Base-by-base conservation (phyloP, 139 green algal genomes). In the Picochlorum sp. region DNA sequence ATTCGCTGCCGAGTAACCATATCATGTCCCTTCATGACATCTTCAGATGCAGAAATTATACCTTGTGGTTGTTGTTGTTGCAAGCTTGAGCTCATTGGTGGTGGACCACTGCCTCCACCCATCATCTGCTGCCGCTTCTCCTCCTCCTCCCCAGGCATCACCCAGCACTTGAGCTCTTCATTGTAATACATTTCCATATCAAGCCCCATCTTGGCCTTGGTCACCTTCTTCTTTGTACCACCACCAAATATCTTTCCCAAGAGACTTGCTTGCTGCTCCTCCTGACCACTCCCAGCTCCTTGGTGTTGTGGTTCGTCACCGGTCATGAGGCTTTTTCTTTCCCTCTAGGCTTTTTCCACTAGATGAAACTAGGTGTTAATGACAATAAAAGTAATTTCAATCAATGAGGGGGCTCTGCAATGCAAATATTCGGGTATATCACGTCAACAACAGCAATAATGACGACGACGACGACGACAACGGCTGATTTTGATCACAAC, bases 131-230 rank as follows among this genome's bases (percentile, higher is more conserved):
- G 15, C 15, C 37, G 21, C 51, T 57, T 58, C 37, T 57, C 47
- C 15, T 77, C 63, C 52, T 77, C 70, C 49, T 77, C 70, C 1
- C 70, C 70, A 13, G 70, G 70, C 45, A 73, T 20, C 31, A 77
- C 37, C 70, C 70, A 77, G 58, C 70, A 77, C 49, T 71, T 71
- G 56, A 77, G 70, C 70, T 75, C 69, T 23, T 75, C 69, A 11
- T 75, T 64, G 28, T 71, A 75, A 45, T 75, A 75, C 69, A 75
- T 75, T 2, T 45, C 4, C 41, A 75, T 50, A 21, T 60, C 34
- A 15, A 63, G 31, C 2, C 69, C 69, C 13, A 75, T 58, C 44
- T 77, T 77, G 14, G 60, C 60, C 16, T 44, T 45, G 15, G 23
- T 59, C 15, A 56, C 52, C 6, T 15, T 20, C 8, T 62, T 62